Evolutionary conservation across 495 filamentous ascomycete species (phyloP).

Genomic region (Daldinia grandis): DNA sequence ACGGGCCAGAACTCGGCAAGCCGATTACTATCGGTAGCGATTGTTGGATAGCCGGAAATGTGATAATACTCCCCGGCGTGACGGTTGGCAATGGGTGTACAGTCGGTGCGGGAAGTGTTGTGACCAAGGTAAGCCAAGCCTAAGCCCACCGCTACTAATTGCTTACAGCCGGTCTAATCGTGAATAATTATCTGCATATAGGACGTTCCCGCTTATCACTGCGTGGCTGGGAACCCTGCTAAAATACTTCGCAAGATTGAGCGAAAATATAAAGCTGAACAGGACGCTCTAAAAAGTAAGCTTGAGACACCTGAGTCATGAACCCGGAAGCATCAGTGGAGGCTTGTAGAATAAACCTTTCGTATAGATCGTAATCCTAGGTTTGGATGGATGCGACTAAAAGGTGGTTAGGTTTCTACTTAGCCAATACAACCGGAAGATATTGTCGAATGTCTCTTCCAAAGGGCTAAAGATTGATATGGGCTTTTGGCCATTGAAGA

Average conservation of each 20-base stretch:
- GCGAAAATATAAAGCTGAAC: slow-evolving; percentile 5
- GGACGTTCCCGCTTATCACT: slow-evolving; percentile 50
- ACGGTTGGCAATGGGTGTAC: slow-evolving; percentile 70
- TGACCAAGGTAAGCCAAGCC: neutral
- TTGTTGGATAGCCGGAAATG: slow-evolving; percentile 87
- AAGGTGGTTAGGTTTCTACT: neutral
- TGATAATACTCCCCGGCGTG: slow-evolving; percentile 77
- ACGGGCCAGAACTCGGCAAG: slow-evolving; percentile 41
- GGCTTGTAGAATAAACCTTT: neutral
- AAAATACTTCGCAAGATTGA: slow-evolving; percentile 4
- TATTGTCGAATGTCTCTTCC: neutral
- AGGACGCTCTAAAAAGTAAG: neutral
- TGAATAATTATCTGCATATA: slow-evolving; percentile 87
- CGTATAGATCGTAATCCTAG: neutral
- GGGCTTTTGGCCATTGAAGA: neutral
- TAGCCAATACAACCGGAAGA: neutral
- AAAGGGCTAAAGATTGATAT: neutral
- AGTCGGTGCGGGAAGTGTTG: neutral
- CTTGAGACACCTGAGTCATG: neutral
- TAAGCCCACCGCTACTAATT: neutral
- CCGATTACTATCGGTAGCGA: slow-evolving; percentile 84
- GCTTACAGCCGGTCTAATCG: slow-evolving; percentile 59
- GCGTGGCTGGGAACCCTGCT: slow-evolving; percentile 4
- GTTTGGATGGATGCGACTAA: neutral
- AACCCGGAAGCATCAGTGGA: neutral